Evolutionary conservation across 352 stramenopile species (phyloP), one percentile per base, ranked within the genome.

Genomic region (Globisporangium spiculum): DNA sequence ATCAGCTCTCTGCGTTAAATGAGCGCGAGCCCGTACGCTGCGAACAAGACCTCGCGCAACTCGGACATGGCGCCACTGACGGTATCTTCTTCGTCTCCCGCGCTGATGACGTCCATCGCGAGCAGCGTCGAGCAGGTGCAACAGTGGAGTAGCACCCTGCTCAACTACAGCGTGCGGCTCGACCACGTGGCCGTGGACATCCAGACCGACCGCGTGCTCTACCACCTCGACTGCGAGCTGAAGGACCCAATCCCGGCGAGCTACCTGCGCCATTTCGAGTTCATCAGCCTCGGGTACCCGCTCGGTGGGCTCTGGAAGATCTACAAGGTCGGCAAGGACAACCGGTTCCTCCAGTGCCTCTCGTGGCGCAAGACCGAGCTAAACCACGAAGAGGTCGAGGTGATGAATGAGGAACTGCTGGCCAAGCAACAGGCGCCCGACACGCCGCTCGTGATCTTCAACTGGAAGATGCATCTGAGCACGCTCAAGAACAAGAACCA

Each of bases 271-370:
- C 73, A 85, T 71, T 67, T 66, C 4, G 74, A 84, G 66, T 88
- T 75, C 53, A 48, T 89, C 34, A 80, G 75, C 46, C 67, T 89
- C 44, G 75, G 75, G 24, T 86, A 75, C 72, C 79, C 76, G 2
- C 69, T 85, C n/a, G 79, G 79, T 5, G 81, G 79, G 20, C 73
- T 89, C 57, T 89, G 79, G 81, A 78, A 81, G 64, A 81, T 89
- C 64, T 64, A 75, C 44, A 61, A 64, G 22, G 38, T 79, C 12
- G 73, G 69, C 9, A 48, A 74, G 30, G 75, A 76, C 63, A 75
- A 76, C 38, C 69, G 71, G 10, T 65, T 66, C 1, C 68, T 87
- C 6, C 61, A 74, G 34, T 89, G 81, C 63, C 38, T 86, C 64
- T 67, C 79, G 10, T 87, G 81, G 81, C 72, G 73, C 22, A 85